A percentile compares a stretch with the other conserved stretches of the same genome.
These are phyloP conservation scores for Metarhizium robertsii DNA, from an alignment of 2,329 filamentous ascomycete genomes.

Conservation along the genomic window DNA sequence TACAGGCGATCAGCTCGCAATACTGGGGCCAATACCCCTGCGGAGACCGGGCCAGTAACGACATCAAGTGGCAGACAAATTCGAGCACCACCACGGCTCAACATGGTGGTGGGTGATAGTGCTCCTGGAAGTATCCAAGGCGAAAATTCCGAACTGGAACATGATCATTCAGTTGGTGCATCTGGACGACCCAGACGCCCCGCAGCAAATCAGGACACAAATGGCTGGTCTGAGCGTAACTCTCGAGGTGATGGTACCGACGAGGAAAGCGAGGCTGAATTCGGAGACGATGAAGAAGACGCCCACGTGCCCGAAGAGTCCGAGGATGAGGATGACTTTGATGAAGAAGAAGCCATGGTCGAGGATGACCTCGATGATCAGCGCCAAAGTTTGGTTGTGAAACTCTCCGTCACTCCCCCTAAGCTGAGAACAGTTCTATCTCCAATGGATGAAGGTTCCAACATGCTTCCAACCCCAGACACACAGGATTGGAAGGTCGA, in stretches of 20 bases:
- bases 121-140: constrained; percentile 36
- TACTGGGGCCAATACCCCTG: constrained; percentile 63
- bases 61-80: constrained; percentile 87
- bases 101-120: constrained; percentile 48
- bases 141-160: constrained; percentile 30
- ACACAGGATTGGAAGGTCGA: constrained; percentile 12
- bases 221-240: constrained; percentile 31
- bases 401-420: constrained; percentile 47
- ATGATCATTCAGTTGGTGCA: constrained; percentile 30
- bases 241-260: constrained; percentile 43
- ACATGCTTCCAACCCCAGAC: constrained; percentile 14
- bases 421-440: constrained; percentile 24
- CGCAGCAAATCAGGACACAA: constrained; percentile 38
- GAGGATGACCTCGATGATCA: constrained; percentile 43
- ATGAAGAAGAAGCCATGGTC: constrained; percentile 45
- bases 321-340: constrained; percentile 51
- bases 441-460: constrained; percentile 13
- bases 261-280: constrained; percentile 63
- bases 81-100: constrained; percentile 55
- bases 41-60: constrained; percentile 53
- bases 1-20: constrained; percentile 64
- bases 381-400: constrained; percentile 61
- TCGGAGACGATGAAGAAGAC: constrained; percentile 66
- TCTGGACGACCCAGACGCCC: constrained; percentile 41
- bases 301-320: constrained; percentile 53